A percentile compares a stretch with the other conserved stretches of the same genome.
Evolutionary conservation across 192 early-diverging fungal genomes (phyloP).

Genomic region (Backusella macrospora): DNA sequence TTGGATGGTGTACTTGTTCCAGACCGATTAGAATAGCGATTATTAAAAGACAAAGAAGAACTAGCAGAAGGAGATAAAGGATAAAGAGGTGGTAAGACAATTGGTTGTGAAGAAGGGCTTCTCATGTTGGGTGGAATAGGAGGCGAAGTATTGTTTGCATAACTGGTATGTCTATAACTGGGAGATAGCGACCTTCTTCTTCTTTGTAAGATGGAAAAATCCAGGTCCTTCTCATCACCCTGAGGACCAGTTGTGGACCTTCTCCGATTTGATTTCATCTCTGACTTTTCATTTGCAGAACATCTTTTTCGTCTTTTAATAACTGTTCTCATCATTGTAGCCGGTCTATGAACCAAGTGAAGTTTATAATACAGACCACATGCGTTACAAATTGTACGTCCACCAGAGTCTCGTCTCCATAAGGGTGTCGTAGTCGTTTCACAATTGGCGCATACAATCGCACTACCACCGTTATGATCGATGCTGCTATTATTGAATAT

Average conservation of each 20-base stretch:
- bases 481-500: not conserved
- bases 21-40: not conserved
- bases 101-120: slow-evolving; percentile 7
- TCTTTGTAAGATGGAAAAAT: not conserved
- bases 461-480: not conserved
- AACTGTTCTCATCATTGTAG: slow-evolving; percentile 67
- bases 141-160: not conserved
- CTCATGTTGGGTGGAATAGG: not conserved
- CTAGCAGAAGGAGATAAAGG: not conserved
- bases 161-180: slow-evolving; percentile 2
- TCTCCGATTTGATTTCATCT: slow-evolving; percentile 1
- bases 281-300: slow-evolving; percentile 16
- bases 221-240: not conserved
- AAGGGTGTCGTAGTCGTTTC: slow-evolving; percentile 70
- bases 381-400: slow-evolving; percentile 84
- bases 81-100: slow-evolving; percentile 2
- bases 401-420: slow-evolving; percentile 72
- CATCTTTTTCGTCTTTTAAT: slow-evolving; percentile 70
- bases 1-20: not conserved
- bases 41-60: not conserved
- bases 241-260: not conserved
- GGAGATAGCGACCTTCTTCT: slow-evolving; percentile 16
- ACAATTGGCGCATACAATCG: slow-evolving; percentile 69
- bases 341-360: slow-evolving; percentile 73
- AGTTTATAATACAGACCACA: slow-evolving; percentile 91